Evolutionary conservation across 331 rosid species (phyloP), one percentile per base, ranked within the genome.

Genomic region (Pyrus hybrid): DNA sequence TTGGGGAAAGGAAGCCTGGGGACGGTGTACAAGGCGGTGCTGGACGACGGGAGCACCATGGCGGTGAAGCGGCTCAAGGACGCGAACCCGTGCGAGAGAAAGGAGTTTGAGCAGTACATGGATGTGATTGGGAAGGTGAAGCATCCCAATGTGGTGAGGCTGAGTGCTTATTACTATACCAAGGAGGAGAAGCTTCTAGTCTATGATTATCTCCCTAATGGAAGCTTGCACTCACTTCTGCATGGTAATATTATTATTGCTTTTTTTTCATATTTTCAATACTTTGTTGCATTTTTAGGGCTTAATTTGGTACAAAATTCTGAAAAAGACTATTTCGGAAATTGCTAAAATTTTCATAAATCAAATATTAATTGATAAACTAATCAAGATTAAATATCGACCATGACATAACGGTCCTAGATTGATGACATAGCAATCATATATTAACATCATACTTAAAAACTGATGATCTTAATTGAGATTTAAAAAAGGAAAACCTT

Each of bases 1-100:
- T 89, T 94, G 30, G 99, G 99, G 72, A 94, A 94, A 63, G 99
- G 99, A 21, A 86, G 99, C 81, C 86, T 94, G 73, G 99, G 99
- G 56, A 94, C 97, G 21, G 97, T 94, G 11, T 94, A 94, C 61
- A 79, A 83, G 70, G 99, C 97, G 18, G 99, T 88, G 64, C 91
- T 94, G 4, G 97, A 94, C 43, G 99, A 90, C 67, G 97, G 97
- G 0, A 62, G 82, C 62, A 84, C 90, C 0, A 96, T 94, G 49
- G 99, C 97, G 3, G 97, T 94, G 54, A 94, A 94, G 89, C 82
- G 99, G 80, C 80, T 94, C 10, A 92, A 92, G 70, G 99, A 94
- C 63, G 92, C 97, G 4, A 94, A 94, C 58, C 99, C 99, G 1
- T 92, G 99, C 61, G 86, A 82, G 8, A 77, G 97, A 74, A 81